These are phyloP conservation scores for Eimeria zaria DNA, from an alignment of 169 alveolate genomes.

Conservation along the genomic window DNA sequence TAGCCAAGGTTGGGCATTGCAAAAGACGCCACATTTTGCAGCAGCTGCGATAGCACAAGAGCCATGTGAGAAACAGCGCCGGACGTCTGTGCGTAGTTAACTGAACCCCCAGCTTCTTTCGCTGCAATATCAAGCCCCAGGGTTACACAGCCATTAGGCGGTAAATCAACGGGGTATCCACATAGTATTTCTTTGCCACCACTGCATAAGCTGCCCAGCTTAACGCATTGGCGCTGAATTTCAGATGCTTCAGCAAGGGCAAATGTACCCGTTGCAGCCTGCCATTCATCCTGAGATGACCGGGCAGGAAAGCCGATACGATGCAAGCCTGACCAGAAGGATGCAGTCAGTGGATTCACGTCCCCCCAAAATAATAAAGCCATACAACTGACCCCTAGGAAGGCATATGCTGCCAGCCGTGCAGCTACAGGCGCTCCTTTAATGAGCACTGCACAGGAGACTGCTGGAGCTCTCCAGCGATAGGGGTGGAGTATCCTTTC, in stretches of 20 bases:
- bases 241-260: background rate
- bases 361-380: background rate
- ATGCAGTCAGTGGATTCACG: background rate
- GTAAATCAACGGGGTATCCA: background rate
- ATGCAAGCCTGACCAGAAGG: background rate
- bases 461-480: background rate
- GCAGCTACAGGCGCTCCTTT: background rate
- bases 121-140: slow-evolving; percentile 48
- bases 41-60: slow-evolving; percentile 26
- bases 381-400: background rate
- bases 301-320: background rate
- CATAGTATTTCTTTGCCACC: background rate
- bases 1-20: slow-evolving; percentile 11
- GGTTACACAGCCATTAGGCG: background rate
- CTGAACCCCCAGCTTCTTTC: background rate
- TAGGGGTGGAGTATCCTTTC: background rate
- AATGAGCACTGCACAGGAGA: background rate
- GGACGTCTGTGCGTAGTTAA: slow-evolving; percentile 24
- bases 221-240: background rate
- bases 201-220: background rate
- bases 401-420: background rate
- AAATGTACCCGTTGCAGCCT: background rate
- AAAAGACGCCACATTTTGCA: slow-evolving; percentile 31
- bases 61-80: slow-evolving; percentile 39
- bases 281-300: background rate